Percentiles rank a stretch among this genome's conserved stretches.
phyloP scores from a whole-genome alignment of 2,329 filamentous ascomycete genomes.

The Botrytis fabae region DNA sequence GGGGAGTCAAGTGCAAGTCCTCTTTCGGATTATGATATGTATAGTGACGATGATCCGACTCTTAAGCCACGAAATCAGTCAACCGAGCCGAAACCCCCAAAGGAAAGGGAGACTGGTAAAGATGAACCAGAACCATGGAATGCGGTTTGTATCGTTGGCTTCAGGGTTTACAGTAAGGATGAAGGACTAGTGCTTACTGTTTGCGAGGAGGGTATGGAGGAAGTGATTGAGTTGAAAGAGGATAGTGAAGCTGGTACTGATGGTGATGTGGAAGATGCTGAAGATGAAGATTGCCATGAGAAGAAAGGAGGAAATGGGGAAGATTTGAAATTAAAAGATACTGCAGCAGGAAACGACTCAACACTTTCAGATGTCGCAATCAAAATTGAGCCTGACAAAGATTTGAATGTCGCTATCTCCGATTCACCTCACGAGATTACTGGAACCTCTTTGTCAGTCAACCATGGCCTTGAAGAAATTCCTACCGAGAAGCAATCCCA shows the following conservation, averaged over 20 bases:
- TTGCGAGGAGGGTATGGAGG: constrained; percentile 29
- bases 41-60: constrained; percentile 58
- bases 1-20: constrained; percentile 61
- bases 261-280: constrained; percentile 32
- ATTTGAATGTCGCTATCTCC: neutral
- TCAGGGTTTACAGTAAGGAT: constrained; percentile 49
- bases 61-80: constrained; percentile 48
- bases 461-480: neutral
- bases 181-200: constrained; percentile 40
- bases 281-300: constrained; percentile 29
- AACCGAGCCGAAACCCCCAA: constrained; percentile 30
- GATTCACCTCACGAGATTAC: neutral
- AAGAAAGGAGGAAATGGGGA: constrained; percentile 21
- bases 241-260: constrained; percentile 27
- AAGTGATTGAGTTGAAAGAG: neutral
- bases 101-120: constrained; percentile 34
- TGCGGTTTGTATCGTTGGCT: constrained; percentile 46
- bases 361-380: neutral
- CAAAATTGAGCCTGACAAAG: neutral
- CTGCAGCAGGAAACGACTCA: neutral
- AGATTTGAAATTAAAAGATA: neutral
- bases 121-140: constrained; percentile 46
- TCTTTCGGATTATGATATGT: constrained; percentile 58
- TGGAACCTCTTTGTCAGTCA: neutral
- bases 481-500: neutral